Percentiles rank a stretch among this genome's conserved stretches.
Conservation (phyloP, 495 filamentous ascomycete genomes). For the Aspergillus sclerotioniger region DNA sequence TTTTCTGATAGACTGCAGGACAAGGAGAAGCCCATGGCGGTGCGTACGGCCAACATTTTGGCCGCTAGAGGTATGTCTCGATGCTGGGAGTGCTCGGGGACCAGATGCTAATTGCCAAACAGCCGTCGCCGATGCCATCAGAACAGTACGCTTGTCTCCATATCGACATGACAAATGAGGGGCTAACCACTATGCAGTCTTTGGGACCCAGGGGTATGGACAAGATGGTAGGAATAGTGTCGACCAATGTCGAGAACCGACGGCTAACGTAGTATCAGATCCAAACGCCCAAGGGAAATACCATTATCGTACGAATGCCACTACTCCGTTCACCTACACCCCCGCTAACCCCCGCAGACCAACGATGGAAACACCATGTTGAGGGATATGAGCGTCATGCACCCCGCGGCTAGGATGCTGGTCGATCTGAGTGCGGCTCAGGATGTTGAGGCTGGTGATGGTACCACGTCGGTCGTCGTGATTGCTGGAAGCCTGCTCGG, state of each 20-base stretch:
- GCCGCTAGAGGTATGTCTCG: conserved; percentile 78
- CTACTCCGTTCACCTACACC: conserved; percentile 8
- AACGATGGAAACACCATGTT: conserved; percentile 99
- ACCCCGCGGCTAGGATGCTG: conserved; percentile 97
- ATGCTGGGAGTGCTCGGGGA: conserved; percentile 4
- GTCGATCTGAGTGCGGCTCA: conserved; percentile 96
- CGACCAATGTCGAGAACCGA: background rate
- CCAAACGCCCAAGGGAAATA: conserved; percentile 91
- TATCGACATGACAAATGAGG: conserved; percentile 34
- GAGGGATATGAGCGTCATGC: conserved; percentile 97
- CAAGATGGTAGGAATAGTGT: conserved; percentile 69
- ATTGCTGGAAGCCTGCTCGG: conserved; percentile 93
- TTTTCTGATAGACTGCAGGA: conserved; percentile 63
- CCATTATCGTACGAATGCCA: conserved; percentile 68
- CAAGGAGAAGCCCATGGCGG: conserved; percentile 98
- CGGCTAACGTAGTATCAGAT: conserved; percentile 54
- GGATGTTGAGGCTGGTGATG: conserved; percentile 97
- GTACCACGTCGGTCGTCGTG: conserved; percentile 96
- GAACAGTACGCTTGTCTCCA: conserved; percentile 58
- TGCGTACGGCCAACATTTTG: conserved; percentile 91
- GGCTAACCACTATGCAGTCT: conserved; percentile 53
- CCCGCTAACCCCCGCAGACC: conserved; percentile 53
- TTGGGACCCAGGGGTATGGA: conserved; percentile 83
- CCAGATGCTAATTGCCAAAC: conserved; percentile 11
- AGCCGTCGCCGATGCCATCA: conserved; percentile 96